Evolutionary conservation across 2,329 filamentous ascomycete genomes (phyloP).

Genomic region (Arthroderma sp.): DNA sequence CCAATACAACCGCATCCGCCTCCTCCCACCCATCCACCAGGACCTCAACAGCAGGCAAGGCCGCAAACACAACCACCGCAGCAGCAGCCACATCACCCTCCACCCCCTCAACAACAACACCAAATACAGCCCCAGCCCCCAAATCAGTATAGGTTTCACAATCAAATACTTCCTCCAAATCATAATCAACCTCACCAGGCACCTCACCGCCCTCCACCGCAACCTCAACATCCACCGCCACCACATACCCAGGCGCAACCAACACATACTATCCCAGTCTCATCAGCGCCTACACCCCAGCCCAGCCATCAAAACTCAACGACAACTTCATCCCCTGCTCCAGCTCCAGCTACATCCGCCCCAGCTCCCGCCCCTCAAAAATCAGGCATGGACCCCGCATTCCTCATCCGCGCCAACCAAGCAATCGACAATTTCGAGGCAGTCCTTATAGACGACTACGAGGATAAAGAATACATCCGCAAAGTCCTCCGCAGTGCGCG

Average conservation of each 20-base stretch:
- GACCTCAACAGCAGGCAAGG: constrained; percentile 9
- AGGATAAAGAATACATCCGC: constrained; percentile 36
- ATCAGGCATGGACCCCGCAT: constrained; percentile 23
- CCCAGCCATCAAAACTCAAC: constrained; percentile 5
- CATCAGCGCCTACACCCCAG: constrained; percentile 14
- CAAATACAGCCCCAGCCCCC: constrained; percentile 1
- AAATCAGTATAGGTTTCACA: constrained; percentile 5
- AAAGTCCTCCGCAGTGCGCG: constrained; percentile 34
- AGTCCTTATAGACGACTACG: constrained; percentile 35
- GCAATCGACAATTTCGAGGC: constrained; percentile 36
- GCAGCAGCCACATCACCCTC: constrained; percentile 16
- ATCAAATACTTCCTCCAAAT: constrained; percentile 14
- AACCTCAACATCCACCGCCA: constrained; percentile 8
- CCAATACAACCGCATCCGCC: constrained; percentile 8
- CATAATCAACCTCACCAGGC: constrained; percentile 16
- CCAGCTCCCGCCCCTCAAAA: background rate
- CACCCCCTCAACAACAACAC: constrained; percentile 6
- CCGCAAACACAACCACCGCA: constrained; percentile 10
- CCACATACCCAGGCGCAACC: constrained; percentile 1
- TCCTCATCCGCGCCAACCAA: constrained; percentile 32
- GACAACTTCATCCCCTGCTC: constrained; percentile 7
- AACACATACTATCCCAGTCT: constrained; percentile 4
- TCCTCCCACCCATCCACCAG: constrained; percentile 5
- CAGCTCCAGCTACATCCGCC: constrained; percentile 10
- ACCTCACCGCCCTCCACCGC: constrained; percentile 15